Percentiles rank a stretch among this genome's conserved stretches.
phyloP scores from a whole-genome alignment of 495 filamentous ascomycete genomes.

The Podospora bellae-mahoneyi region DNA sequence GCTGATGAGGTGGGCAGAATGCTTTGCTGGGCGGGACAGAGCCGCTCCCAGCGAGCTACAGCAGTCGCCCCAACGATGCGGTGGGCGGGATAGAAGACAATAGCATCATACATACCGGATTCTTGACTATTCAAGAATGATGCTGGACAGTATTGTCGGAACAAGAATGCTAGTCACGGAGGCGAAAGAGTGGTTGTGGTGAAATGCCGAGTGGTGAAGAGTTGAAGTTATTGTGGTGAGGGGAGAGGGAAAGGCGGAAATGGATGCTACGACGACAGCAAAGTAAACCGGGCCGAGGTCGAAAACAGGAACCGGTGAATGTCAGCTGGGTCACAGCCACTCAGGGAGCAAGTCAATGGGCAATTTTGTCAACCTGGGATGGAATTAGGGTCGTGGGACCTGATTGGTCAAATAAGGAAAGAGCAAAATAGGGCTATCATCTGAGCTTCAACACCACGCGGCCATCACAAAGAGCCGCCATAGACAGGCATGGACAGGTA shows the following conservation, averaged over 20 bases:
- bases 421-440: not conserved
- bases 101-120: not conserved
- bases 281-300: not conserved
- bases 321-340: not conserved
- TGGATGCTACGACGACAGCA: not conserved
- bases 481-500: not conserved
- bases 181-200: slow-evolving; percentile 1
- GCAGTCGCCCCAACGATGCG: not conserved
- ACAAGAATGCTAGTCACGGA: not conserved
- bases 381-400: not conserved
- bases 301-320: not conserved
- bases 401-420: not conserved
- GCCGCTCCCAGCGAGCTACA: too few species aligned
- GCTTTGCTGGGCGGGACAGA: not conserved
- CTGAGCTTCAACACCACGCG: not conserved
- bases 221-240: not conserved
- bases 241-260: not conserved
- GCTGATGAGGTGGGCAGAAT: not conserved
- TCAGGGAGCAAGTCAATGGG: too few species aligned
- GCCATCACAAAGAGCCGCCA: not conserved
- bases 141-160: not conserved
- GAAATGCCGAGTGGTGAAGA: not conserved
- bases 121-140: not conserved
- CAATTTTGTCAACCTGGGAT: not conserved
- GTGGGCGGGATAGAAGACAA: not conserved